Conservation (phyloP, 495 filamentous ascomycete species). For the Apiosordaria backusii region DNA sequence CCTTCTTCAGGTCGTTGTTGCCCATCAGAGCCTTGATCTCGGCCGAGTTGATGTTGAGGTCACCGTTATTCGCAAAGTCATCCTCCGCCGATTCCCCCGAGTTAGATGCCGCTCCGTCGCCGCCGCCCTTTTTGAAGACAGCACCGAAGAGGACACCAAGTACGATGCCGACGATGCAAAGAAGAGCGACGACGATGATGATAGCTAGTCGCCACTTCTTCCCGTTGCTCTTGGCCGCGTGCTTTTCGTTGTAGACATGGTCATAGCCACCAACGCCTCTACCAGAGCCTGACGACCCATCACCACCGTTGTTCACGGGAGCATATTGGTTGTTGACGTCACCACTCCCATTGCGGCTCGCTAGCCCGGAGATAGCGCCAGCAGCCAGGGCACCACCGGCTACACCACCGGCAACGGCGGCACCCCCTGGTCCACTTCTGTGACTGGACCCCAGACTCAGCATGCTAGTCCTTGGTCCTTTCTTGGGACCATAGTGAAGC, state of each 20-base stretch:
- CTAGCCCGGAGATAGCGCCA: constrained; percentile 53
- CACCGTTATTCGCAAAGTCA: constrained; percentile 56
- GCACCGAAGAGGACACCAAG: constrained; percentile 81
- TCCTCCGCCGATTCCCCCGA: constrained; percentile 29
- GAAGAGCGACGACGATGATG: constrained; percentile 54
- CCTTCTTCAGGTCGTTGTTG: constrained; percentile 78
- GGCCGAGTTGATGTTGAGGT: constrained; percentile 66
- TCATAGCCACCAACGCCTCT: constrained; percentile 16
- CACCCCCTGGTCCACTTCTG: constrained; percentile 32
- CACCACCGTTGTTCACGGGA: constrained; percentile 33
- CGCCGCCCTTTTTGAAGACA: constrained; percentile 46
- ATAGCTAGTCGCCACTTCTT: constrained; percentile 68
- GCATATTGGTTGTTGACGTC: constrained; percentile 40
- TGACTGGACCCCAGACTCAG: constrained; percentile 47
- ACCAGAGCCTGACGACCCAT: constrained; percentile 22
- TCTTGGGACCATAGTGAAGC: constrained; percentile 46
- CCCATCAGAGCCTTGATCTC: constrained; percentile 82
- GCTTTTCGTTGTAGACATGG: constrained; percentile 45
- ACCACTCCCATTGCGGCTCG: constrained; percentile 34
- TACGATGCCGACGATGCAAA: constrained; percentile 66
- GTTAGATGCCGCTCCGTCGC: constrained; percentile 11
- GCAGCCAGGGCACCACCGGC: constrained; percentile 49
- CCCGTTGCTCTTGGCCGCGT: constrained; percentile 51
- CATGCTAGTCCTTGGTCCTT: constrained; percentile 47
- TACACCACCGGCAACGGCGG: constrained; percentile 31